Evolutionary conservation across 106 monocot genomes (phyloP).

Genomic region (Dioscorea dumetorum): DNA sequence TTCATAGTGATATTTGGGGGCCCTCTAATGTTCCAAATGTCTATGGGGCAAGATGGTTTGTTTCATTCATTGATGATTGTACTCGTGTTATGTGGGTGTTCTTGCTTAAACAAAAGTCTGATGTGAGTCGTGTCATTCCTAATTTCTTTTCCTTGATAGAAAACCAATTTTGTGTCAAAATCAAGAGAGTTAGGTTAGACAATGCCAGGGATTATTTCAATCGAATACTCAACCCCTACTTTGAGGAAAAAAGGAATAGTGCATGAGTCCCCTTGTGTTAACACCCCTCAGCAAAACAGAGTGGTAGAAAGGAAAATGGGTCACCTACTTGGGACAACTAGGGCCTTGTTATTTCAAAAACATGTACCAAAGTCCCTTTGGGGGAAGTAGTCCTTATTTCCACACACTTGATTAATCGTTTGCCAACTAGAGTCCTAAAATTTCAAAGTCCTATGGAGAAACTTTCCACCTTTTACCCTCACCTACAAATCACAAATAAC

Average conservation of each 20-base stretch:
- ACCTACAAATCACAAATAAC: not conserved
- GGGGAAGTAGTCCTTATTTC: slow-evolving; percentile 5
- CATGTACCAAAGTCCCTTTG: slow-evolving; percentile 7
- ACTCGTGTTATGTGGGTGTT: too few species aligned
- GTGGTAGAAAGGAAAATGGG: slow-evolving; percentile 14
- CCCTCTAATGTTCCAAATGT: too few species aligned
- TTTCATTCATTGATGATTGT: too few species aligned
- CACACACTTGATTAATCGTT: slow-evolving; percentile 2
- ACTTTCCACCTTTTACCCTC: not conserved
- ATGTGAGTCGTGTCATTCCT: not conserved
- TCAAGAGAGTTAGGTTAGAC: not conserved
- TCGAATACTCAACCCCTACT: not conserved
- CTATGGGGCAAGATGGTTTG: too few species aligned
- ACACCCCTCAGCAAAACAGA: slow-evolving; percentile 18
- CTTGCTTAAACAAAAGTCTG: too few species aligned
- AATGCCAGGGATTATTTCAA: slow-evolving; percentile 9
- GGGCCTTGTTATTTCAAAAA: too few species aligned
- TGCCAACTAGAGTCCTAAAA: slow-evolving; percentile 9
- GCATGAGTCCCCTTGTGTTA: slow-evolving; percentile 10
- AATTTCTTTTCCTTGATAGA: slow-evolving; percentile 1
- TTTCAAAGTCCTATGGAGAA: not conserved
- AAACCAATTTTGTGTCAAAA: slow-evolving; percentile 2
- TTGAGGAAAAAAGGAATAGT: not conserved
- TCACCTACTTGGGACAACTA: slow-evolving; percentile 8
- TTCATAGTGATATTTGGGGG: too few species aligned